Base-by-base conservation (phyloP, 108 stramenopile species). In the Stephanodiscus triporus region DNA sequence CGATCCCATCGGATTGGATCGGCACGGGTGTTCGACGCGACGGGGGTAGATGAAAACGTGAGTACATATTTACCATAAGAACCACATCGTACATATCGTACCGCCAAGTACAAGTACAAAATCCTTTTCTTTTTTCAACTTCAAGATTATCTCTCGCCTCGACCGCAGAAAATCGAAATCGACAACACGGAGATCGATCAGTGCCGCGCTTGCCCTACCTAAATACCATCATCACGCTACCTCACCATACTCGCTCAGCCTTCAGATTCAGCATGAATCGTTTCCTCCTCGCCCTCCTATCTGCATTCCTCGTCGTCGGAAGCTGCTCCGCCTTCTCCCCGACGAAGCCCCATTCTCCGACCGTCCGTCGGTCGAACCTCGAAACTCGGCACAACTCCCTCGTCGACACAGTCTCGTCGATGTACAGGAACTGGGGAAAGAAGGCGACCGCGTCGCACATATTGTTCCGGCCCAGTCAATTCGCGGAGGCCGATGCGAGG, bases 381-480 rank as follows among this genome's bases (percentile, higher is more conserved):
- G 55, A 63, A 47, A 81, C 80, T 14, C 67, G 54, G 24, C 80
- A 61, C 26, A 6, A 56, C 34, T 37, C 67, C 27, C 57, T 81
- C 63, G 56, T 53, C 62, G 80, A 81, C 47, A 81, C 80, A 5
- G 38, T 81, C 38, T 29, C 53, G 26, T 81, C 80, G 22, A 64
- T 81, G 61, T 74, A 81, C 63, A 81, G 58, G 24, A 65, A 81
- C 49, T 81, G 80, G 80, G 80, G 80, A 42, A 81, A 81, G 63
- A 81, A 70, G 73, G 82, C 74, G 6, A 83, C 82, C 10, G 82
- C 82, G 19, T 83, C 82, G 34, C 82, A 83, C 68, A 83, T 83
- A n/a, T 40, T 83, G 37, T 78, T 82, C 66, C 43, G 53, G 58
- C 81, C 81, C 2, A 73, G 65, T n/a, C 80, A 81, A 74, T 81